These are phyloP conservation scores for Leccinum fallax DNA, from an alignment of 1,284 basidiomycete species.

Conservation along the genomic window DNA sequence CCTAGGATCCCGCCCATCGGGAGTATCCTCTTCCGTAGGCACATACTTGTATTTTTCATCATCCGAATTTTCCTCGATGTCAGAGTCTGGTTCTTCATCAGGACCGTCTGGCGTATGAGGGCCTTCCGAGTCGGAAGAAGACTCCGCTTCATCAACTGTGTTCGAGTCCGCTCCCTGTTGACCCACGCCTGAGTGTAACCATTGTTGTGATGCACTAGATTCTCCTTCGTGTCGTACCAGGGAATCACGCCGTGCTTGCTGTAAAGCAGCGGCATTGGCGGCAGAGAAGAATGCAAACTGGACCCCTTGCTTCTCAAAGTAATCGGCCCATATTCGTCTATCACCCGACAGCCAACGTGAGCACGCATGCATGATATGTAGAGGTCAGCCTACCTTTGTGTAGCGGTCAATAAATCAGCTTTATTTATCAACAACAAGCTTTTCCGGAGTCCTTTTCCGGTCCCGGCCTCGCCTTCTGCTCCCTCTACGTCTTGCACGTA, in stretches of 20 bases:
- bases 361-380: slow-evolving; percentile 21
- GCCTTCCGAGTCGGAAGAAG: slow-evolving; percentile 31
- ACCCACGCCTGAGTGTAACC: not conserved
- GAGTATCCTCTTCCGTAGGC: slow-evolving; percentile 54
- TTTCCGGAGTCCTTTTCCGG: slow-evolving; percentile 68
- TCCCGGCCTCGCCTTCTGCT: slow-evolving; percentile 74
- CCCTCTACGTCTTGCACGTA: slow-evolving; percentile 85
- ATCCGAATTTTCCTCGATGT: slow-evolving; percentile 36
- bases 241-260: slow-evolving; percentile 44
- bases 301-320: slow-evolving; percentile 84
- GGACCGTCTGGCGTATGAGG: slow-evolving; percentile 27
- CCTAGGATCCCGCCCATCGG: slow-evolving; percentile 63
- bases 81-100: slow-evolving; percentile 33
- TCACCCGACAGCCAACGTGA: slow-evolving; percentile 37
- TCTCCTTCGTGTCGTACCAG: slow-evolving; percentile 43
- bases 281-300: slow-evolving; percentile 97
- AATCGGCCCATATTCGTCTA: slow-evolving; percentile 86
- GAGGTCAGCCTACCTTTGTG: slow-evolving; percentile 69
- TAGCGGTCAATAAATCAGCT: slow-evolving; percentile 86
- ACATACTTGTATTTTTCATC: slow-evolving; percentile 44
- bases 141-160: slow-evolving; percentile 17
- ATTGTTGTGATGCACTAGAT: slow-evolving; percentile 10
- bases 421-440: slow-evolving; percentile 95
- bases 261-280: slow-evolving; percentile 83
- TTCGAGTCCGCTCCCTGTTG: not conserved